Evolutionary conservation across 2,329 filamentous ascomycete genomes (phyloP), one percentile per base, ranked within the genome.

Genomic region (Fusarium pseudoanthophilum): DNA sequence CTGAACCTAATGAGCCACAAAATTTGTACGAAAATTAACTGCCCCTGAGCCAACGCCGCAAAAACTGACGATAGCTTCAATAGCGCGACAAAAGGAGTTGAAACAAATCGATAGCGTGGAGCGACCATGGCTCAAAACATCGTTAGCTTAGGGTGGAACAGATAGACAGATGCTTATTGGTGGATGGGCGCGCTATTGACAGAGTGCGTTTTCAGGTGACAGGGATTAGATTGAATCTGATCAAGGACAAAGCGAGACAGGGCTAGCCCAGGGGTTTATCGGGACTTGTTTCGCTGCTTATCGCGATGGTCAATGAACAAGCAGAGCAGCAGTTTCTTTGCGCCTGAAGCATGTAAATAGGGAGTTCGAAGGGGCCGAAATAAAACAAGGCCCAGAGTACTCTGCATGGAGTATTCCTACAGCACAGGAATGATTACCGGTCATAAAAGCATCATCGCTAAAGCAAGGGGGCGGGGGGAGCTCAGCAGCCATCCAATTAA

Each of bases 41-140:
- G 15, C 67, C 65, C 67, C 67, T 69, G 58, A 69, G 20, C 58
- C 24, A 39, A 28, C 11, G 65, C 20, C 32, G 30, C 51, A 48
- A 48, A 59, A 52, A 32, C 20, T 58, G 26, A 7, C 21, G 66
- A 69, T 69, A 48, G 66, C 65, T 59, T 64, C 59, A 49, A 59
- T 69, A 69, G 65, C 32, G 64, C 13, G 40, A 16, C 18, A 18
- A 43, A 32, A 62, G 8, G 30, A 51, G 39, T 52, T 52, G 46
- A 61, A 61, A 67, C 53, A 42, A 69, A 53, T 69, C 67, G 40
- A 69, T 69, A 69, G 67, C 53, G 59, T 20, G n/a, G 11, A 57
- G 24, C 18, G 14, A 55, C n/a, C 42, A 24, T 18, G 5, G 5
- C 28, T 14, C 21, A 34, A 24, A 37, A 37, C 26, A 14, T 40